phyloP scores from a whole-genome alignment of 805 yeast species.

The Myxozyma mucilagina region DNA sequence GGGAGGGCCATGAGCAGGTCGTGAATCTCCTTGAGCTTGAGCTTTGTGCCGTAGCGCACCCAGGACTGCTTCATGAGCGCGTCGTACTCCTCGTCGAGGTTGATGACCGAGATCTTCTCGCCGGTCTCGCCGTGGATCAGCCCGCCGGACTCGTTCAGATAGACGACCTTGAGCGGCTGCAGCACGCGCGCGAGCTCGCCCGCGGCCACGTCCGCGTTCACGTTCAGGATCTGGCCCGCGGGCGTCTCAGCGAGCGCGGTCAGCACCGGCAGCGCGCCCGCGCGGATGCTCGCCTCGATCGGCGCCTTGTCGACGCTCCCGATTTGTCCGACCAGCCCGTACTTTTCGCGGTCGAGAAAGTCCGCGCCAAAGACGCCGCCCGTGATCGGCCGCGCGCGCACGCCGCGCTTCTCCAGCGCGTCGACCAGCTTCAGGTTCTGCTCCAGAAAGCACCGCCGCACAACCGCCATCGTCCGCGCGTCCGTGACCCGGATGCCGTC shows the following conservation, averaged over 20 bases:
- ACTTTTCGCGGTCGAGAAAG: conserved; percentile 84
- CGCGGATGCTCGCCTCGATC: conserved; percentile 89
- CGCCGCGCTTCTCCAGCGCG: conserved; percentile 94
- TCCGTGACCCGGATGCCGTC: conserved; percentile 98
- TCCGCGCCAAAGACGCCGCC: conserved; percentile 96
- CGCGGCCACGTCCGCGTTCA: conserved; percentile 98
- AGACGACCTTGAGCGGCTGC: conserved; percentile 95
- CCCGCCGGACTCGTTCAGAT: conserved; percentile 97
- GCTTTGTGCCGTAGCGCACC: conserved; percentile 98
- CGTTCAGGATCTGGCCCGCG: conserved; percentile 94
- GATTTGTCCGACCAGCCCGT: conserved; percentile 89
- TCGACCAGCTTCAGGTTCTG: conserved; percentile 94
- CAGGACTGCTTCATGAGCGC: conserved; percentile 87
- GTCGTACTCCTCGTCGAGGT: conserved; percentile 94
- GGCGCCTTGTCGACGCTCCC: conserved; percentile 83
- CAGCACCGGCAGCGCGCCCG: conserved; percentile 94
- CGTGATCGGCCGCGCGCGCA: conserved; percentile 96
- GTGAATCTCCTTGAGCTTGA: conserved; percentile 94
- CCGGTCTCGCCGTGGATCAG: conserved; percentile 89
- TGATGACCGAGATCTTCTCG: conserved; percentile 84
- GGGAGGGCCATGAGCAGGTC: conserved; percentile 93
- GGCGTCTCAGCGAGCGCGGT: conserved; percentile 96
- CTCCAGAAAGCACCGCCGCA: conserved; percentile 90
- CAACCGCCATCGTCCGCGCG: conserved; percentile 91
- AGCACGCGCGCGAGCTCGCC: conserved; percentile 95